These are phyloP conservation scores for Trypanosoma melophagium DNA, from an alignment of 208 protist species.

Conservation along the genomic window DNA sequence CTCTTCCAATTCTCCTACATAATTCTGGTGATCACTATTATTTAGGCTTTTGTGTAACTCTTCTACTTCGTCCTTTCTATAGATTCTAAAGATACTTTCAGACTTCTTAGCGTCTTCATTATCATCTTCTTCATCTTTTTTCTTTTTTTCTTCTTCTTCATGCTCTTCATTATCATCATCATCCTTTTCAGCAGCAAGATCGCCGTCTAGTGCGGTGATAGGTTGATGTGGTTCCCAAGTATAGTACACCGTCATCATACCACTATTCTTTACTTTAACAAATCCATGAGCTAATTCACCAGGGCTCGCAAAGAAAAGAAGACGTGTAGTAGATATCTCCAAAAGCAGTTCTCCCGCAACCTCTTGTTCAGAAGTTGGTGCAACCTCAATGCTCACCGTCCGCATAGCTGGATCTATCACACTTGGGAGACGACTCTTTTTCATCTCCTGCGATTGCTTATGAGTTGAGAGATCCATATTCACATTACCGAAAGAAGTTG, in stretches of 20 bases:
- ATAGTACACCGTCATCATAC: constrained; percentile 80
- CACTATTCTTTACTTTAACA: constrained; percentile 57
- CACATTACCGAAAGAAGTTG: no score
- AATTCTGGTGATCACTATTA: no score
- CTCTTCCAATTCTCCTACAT: no score
- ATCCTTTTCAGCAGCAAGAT: not conserved
- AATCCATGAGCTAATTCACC: constrained; percentile 61
- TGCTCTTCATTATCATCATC: not conserved
- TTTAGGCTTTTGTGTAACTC: no score
- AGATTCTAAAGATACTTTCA: not conserved
- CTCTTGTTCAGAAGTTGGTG: not conserved
- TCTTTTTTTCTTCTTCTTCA: not conserved
- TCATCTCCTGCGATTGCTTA: not conserved
- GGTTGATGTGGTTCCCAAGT: constrained; percentile 54
- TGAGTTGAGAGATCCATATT: no score
- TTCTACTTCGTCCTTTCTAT: not conserved
- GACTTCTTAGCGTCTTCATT: not conserved
- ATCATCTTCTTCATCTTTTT: constrained; percentile 2
- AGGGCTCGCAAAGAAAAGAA: constrained; percentile 52
- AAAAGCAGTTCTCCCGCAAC: constrained; percentile 27
- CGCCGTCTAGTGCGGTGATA: constrained; percentile 10
- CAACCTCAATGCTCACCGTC: not conserved
- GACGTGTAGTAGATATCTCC: constrained; percentile 54
- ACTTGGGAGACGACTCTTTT: not conserved
- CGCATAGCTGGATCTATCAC: not conserved